phyloP scores from a whole-genome alignment of 2,329 filamentous ascomycete genomes.

The Phoma sp. region DNA sequence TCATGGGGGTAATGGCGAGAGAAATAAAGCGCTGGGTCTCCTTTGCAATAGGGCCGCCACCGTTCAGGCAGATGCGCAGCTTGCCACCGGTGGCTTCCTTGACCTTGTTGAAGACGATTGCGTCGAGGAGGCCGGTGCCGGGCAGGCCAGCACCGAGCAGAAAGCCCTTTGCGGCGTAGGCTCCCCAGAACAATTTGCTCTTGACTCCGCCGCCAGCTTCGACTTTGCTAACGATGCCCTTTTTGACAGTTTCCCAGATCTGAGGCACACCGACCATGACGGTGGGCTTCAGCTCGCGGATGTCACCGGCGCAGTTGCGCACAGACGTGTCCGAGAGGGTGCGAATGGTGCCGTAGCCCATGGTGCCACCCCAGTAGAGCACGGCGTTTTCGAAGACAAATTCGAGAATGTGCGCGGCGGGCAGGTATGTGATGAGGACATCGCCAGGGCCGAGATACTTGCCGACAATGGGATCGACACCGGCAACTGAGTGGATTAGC shows the following conservation, averaged over 20 bases:
- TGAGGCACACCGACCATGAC: constrained; percentile 94
- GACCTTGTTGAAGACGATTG: constrained; percentile 89
- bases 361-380: constrained; percentile 85
- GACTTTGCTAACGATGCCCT: constrained; percentile 85
- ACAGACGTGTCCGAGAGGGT: constrained; percentile 87
- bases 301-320: constrained; percentile 90
- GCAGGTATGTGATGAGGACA: constrained; percentile 86
- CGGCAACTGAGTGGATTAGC: constrained; percentile 64
- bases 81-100: constrained; percentile 88
- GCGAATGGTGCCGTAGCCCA: constrained; percentile 91
- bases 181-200: constrained; percentile 79
- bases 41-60: constrained; percentile 87
- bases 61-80: constrained; percentile 91
- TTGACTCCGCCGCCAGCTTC: constrained; percentile 73
- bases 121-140: constrained; percentile 75
- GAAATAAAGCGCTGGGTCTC: constrained; percentile 92
- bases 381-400: constrained; percentile 94
- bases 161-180: constrained; percentile 67
- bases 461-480: constrained; percentile 79
- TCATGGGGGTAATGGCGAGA: constrained; percentile 91
- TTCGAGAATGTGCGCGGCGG: constrained; percentile 94
- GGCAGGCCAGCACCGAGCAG: constrained; percentile 68
- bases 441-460: constrained; percentile 80
- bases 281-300: constrained; percentile 88
- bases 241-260: constrained; percentile 97